phyloP scores from a whole-genome alignment of 345 rosid species.

The Tarenaya hassleriana region DNA sequence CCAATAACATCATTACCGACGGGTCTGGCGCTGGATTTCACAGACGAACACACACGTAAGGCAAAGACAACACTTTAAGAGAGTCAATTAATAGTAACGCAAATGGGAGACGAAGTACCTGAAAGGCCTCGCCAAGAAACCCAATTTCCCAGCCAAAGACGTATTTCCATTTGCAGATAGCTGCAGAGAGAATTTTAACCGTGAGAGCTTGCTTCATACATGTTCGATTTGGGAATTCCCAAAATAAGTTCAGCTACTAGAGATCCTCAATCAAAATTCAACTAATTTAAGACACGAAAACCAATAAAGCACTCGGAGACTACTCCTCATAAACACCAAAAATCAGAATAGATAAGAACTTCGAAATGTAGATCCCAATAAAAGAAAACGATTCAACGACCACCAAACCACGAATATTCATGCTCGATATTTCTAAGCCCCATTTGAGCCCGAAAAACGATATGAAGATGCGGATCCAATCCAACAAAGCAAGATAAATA shows the following conservation, averaged over 20 bases:
- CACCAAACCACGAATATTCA: too few relatives aligned
- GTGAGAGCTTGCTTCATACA: conserved; percentile 2
- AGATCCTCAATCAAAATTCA: neutral
- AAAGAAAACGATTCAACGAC: too few relatives aligned
- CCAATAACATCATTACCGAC: conserved; percentile 48
- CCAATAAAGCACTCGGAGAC: neutral
- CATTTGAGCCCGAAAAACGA: neutral
- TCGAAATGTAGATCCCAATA: too few relatives aligned
- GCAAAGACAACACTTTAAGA: conserved; percentile 1
- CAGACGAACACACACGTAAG: neutral
- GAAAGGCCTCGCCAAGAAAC: conserved; percentile 46
- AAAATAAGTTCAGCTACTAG: neutral
- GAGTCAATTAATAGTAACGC: neutral
- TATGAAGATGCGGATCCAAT: conserved; percentile 7
- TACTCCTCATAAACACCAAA: neutral
- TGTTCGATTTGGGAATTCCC: neutral
- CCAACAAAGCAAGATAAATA: conserved; percentile 2
- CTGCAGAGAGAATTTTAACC: conserved; percentile 22
- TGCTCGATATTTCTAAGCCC: too few relatives aligned
- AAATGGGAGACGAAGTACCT: conserved; percentile 32
- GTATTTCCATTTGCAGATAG: conserved; percentile 42
- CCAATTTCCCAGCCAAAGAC: conserved; percentile 34
- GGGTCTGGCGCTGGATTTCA: conserved; percentile 39
- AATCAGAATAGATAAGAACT: too few relatives aligned
- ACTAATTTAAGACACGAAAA: neutral